Evolutionary conservation across 805 yeast genomes (phyloP), one percentile per base, ranked within the genome.

Genomic region (Wickerhamomyces queroliae): DNA sequence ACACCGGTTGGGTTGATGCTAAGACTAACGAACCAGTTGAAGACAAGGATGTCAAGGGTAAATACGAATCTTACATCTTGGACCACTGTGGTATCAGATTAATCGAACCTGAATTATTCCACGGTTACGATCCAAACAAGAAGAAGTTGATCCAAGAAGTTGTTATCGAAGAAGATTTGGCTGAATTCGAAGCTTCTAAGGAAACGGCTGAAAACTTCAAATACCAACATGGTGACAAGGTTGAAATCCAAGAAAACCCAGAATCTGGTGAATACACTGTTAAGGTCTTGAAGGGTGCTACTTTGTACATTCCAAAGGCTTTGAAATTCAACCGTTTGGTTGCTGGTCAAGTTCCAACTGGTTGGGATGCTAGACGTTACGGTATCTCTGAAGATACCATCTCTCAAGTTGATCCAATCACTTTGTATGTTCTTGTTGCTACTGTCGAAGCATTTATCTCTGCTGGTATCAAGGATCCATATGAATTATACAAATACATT

Each of bases 381-480:
- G 99, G 99, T 79, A 84, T 93, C 50, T 72, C 91, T 36, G 98
- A 91, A 46, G 99, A 93, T 60, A 82, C 84, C 50, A 80, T 88
- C 52, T 72, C 80, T 43, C 99, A 93, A 71, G 99, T 93, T 50
- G 99, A 93, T 63, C 96, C 96, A 48, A 77, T 93, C 58, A 93
- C 99, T 28, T 75, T 93, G 61, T 93, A 71, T 59, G 96, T 87
- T 37, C 74, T 93, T 63, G 99, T 93, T 39, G 76, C 97, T 21
- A 93, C 96, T 38, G 95, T 83, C 42, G 98, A 93, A 71, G 97
- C 98, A 2, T 81, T 93, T 52, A 74, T 93, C 52, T 68, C 91
- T 42, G 78, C 97, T 48, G 99, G 99, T 83, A 71, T 93, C 58
- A 88, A 96, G 44, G 99, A 93, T 63, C 99, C 99, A 48, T 93